These are phyloP conservation scores for Exophiala alcalophila DNA, from an alignment of 2,329 filamentous ascomycete genomes.

Conservation along the genomic window DNA sequence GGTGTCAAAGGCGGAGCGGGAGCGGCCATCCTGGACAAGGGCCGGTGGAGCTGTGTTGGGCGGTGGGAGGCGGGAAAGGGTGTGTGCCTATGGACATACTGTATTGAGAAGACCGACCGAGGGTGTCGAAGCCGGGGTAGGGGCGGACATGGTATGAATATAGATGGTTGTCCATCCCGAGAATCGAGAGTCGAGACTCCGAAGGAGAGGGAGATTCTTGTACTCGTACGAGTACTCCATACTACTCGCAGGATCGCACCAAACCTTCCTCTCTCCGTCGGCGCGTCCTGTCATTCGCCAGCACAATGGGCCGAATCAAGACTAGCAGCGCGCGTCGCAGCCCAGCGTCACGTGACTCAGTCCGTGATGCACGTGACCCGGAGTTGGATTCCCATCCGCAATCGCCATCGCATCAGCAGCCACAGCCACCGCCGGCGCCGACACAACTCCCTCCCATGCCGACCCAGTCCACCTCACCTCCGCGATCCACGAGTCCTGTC, in stretches of 20 bases:
- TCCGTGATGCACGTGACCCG: neutral
- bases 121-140: too few relatives aligned
- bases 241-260: neutral
- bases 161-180: too few relatives aligned
- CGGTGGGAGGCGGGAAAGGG: too few relatives aligned
- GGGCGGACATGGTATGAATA: too few relatives aligned
- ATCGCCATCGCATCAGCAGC: neutral
- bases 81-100: too few relatives aligned
- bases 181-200: too few relatives aligned
- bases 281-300: neutral
- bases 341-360: neutral
- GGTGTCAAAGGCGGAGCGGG: too few relatives aligned
- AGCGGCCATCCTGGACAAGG: too few relatives aligned
- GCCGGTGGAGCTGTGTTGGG: too few relatives aligned
- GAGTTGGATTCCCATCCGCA: neutral
- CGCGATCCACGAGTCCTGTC: neutral
- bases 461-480: neutral
- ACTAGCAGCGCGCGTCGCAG: conserved; percentile 6
- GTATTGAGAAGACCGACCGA: too few relatives aligned
- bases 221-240: too few relatives aligned
- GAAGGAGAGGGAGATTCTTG: too few relatives aligned
- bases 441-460: neutral
- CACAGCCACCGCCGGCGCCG: conserved; percentile 3
- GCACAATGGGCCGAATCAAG: conserved; percentile 11
- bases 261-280: neutral